Evolutionary conservation across 306 rosid genomes (phyloP), one percentile per base, ranked within the genome.

Genomic region (Sicyos edulis): DNA sequence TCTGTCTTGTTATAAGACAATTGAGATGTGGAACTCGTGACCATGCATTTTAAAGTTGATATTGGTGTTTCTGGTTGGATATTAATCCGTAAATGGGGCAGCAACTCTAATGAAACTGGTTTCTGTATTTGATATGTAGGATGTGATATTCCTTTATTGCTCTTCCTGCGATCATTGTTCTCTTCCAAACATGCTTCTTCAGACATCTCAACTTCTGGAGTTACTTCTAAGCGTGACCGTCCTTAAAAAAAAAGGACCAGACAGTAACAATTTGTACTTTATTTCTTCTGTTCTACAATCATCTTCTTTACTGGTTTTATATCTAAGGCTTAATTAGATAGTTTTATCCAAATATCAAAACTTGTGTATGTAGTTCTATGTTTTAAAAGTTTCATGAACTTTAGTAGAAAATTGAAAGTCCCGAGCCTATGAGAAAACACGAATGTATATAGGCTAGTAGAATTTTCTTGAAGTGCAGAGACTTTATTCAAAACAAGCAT

Each of bases 161-260:
- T 55, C 15, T 76, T 54, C 70, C 51, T 37, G 53, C 53, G 17
- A 20, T 75, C 49, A 45, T 32, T 49, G 73, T 70, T 75, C 12
- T 12, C 80, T 60, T 60, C 78, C 42, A 15, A 66, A 69, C 37
- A n/a, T 19, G 72, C 74, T 57, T 74, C 83, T 42, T 55, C 70
- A 78, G 74, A 77, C 90, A 76, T 82, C 85, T 86, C 92, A 45
- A 91, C 79, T 78, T 88, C 96, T 45, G 77, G 84, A 81, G 87
- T 87, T 61, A 63, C 81, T 65, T 87, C 88, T 88, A 91, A 75
- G 45, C 15, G 75, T 7, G 54, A 65, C 55, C 32, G 73, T 65
- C 77, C 91, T 82, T 78, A 73, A 78, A 19, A 58, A 63, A 20
- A 13, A 26, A 16, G 47, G 74, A 44, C 22, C 49, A 69, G 11